Evolutionary conservation across 2,329 filamentous ascomycete species (phyloP), one percentile per base, ranked within the genome.

Genomic region (Paraphaeosphaeria sporulosa): DNA sequence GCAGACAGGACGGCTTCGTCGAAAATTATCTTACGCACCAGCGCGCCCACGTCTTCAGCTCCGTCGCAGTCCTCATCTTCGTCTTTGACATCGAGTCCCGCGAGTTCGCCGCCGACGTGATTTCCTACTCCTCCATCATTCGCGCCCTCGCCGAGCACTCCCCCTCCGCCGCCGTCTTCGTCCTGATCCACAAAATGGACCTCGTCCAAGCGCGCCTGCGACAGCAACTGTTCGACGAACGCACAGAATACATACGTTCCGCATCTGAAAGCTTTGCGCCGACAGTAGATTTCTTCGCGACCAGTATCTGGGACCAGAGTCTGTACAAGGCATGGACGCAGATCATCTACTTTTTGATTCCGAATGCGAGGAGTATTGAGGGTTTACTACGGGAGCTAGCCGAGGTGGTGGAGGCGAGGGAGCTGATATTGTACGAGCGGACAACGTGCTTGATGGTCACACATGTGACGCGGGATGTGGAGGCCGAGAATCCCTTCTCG

Each of bases 101-200:
- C 75, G 95, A 98, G 78, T 93, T 97, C 71, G 92, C 95, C 64
- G 90, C 93, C 70, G 95, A 99, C 77, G 87, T 98, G 55, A 89
- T 94, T 59, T 97, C 93, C 60, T 99, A 98, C 82, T 89, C 90
- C 55, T 90, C 92, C 67, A 95, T 98, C 76, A 92, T 98, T 69
- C 88, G 90, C 52, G 95, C 95, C 0, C 85, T 99, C 42, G 86
- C 90, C 57, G 94, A 98, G 80, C 96, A 89, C 84, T 96, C 92
- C 50, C 87, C 87, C 1, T 81, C 80, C 36, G 93, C 94, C 64
- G 91, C 92, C 76, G 90, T 99, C 71, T 99, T 98, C 81, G 91
- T 95, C 63, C 87, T 99, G 47, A 91, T 99, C 67, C 95, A 99
- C 88, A 99, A 99, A 81, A 97, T 99, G 91, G 95, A 99, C 77